A percentile compares a stretch with the other conserved stretches of the same genome.
phyloP scores from a whole-genome alignment of 257 asterid species.

The Cinchona pubescens region DNA sequence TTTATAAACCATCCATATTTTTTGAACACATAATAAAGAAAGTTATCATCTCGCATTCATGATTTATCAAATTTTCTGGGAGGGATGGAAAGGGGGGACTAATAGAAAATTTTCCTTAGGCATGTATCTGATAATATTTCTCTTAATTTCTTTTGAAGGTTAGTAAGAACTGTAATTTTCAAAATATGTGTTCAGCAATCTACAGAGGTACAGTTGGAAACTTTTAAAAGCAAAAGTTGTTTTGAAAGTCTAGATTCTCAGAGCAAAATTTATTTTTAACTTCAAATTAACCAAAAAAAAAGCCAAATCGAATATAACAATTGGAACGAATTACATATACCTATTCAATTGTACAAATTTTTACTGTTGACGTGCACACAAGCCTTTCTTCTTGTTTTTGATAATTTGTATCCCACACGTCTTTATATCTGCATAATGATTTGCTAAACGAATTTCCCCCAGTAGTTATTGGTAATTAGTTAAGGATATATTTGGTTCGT shows the following conservation, averaged over 20 bases:
- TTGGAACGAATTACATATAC: background rate
- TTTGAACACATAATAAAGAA: no score
- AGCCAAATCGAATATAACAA: background rate
- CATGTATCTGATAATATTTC: background rate
- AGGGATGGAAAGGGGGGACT: no score
- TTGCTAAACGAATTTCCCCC: background rate
- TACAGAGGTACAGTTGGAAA: background rate
- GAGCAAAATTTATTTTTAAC: background rate
- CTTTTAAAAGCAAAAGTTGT: background rate
- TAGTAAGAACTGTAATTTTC: background rate
- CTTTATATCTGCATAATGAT: background rate
- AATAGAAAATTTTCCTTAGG: no score
- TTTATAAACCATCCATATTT: no score
- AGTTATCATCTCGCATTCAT: no score
- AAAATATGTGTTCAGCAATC: background rate
- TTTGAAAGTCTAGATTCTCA: background rate
- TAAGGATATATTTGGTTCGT: no score
- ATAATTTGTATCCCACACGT: no score
- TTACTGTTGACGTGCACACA: no score
- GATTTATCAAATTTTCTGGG: no score
- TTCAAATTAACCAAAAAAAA: background rate
- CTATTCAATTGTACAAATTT: no score
- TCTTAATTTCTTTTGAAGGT: background rate
- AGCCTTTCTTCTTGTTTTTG: no score
- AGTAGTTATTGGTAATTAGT: no score